Evolutionary conservation across 371 early-diverging fungal species (phyloP).

Genomic region (Syncephalastrum racemosum): DNA sequence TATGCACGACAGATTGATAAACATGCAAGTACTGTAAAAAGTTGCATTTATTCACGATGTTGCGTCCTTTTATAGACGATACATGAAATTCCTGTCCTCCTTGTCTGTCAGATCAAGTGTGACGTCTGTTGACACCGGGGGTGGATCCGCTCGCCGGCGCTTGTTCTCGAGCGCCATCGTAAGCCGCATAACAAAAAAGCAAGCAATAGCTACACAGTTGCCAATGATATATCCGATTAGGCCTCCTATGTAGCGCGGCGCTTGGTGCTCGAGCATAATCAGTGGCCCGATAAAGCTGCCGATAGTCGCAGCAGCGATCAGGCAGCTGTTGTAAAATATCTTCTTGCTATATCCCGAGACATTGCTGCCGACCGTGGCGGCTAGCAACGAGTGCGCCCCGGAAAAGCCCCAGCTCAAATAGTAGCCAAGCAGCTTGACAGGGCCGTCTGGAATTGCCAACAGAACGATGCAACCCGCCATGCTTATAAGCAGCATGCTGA

Average conservation of each 20-base stretch:
- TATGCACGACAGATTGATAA: too few relatives aligned
- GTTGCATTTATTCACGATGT: too few relatives aligned
- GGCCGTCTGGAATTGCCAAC: background rate
- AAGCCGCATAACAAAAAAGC: conserved; percentile 16
- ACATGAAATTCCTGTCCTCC: conserved; percentile 32
- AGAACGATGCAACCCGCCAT: conserved; percentile 5
- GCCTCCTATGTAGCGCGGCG: conserved; percentile 11
- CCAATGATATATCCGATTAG: conserved; percentile 24
- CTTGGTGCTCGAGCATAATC: conserved; percentile 15
- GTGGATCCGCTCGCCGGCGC: conserved; percentile 18
- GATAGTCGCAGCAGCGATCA: background rate
- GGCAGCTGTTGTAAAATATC: conserved; percentile 13
- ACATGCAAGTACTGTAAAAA: too few relatives aligned
- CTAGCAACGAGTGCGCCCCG: conserved; percentile 8
- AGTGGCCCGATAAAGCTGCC: conserved; percentile 23
- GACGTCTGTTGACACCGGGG: conserved; percentile 12
- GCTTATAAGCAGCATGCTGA: conserved; percentile 1
- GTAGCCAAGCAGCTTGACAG: conserved; percentile 10
- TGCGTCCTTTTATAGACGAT: conserved; percentile 19
- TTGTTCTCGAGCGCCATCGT: conserved; percentile 8
- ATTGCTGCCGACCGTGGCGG: conserved; percentile 9
- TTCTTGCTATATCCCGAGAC: conserved; percentile 17
- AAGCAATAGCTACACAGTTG: conserved; percentile 17
- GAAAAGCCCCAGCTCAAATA: conserved; percentile 7
- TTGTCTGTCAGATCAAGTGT: conserved; percentile 36